A percentile compares a stretch with the other conserved stretches of the same genome.
Evolutionary conservation across 2,329 filamentous ascomycete species (phyloP).

Genomic region (Coniella lustricola): DNA sequence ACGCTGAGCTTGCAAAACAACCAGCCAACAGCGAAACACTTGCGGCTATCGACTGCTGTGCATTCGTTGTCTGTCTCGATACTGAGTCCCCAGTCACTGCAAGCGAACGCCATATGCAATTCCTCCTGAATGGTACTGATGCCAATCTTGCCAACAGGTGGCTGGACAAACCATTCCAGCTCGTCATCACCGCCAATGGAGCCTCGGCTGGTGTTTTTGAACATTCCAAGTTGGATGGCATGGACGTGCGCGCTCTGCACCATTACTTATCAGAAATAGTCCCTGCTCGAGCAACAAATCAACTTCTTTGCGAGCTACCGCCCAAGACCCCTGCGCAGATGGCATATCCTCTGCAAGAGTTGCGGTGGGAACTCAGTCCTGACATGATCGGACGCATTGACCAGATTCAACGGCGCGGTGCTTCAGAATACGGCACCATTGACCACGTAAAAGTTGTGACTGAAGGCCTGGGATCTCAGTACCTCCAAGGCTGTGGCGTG

Average conservation of each 20-base stretch:
- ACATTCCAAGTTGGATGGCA: slow-evolving; percentile 18
- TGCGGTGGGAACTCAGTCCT: background rate
- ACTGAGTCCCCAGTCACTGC: background rate
- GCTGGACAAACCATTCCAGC: slow-evolving; percentile 17
- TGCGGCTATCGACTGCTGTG: background rate
- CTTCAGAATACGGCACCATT: slow-evolving; percentile 1
- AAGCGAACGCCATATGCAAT: background rate
- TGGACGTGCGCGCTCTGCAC: slow-evolving; percentile 15
- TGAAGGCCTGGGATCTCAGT: slow-evolving; percentile 5
- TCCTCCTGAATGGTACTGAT: background rate
- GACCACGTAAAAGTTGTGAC: slow-evolving; percentile 9
- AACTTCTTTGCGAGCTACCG: too few relatives aligned
- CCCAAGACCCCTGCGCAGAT: background rate
- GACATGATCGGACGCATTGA: slow-evolving; percentile 1
- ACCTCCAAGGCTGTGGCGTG: slow-evolving; percentile 3
- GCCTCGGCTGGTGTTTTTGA: slow-evolving; percentile 14
- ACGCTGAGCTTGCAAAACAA: slow-evolving; percentile 11
- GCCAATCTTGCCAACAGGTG: slow-evolving; percentile 8
- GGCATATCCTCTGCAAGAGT: background rate
- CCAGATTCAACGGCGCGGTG: background rate
- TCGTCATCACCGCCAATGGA: slow-evolving; percentile 17
- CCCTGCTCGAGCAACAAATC: too few relatives aligned
- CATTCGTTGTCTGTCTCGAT: slow-evolving; percentile 12
- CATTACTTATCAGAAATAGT: slow-evolving; percentile 1
- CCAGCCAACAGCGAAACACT: slow-evolving; percentile 7